Evolutionary conservation across 2,329 filamentous ascomycete genomes (phyloP).

Genomic region (Alternaria rosae): DNA sequence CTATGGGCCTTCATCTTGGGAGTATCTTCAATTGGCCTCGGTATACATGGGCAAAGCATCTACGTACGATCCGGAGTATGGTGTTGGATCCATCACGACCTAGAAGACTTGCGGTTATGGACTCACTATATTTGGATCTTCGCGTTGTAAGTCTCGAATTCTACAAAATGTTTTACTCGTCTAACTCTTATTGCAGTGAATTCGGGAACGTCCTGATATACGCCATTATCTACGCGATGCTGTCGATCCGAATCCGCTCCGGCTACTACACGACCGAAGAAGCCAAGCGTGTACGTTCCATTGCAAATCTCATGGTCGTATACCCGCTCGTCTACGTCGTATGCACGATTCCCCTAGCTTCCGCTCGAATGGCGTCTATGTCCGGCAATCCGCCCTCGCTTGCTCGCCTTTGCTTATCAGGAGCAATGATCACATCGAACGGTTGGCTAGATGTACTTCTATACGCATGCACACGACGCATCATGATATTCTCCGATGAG

Average conservation of each 20-base stretch:
- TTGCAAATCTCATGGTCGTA: constrained; percentile 67
- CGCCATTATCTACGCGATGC: constrained; percentile 51
- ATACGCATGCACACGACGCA: constrained; percentile 65
- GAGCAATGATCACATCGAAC: constrained; percentile 65
- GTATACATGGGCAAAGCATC: constrained; percentile 54
- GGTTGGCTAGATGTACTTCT: constrained; percentile 66
- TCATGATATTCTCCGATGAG: constrained; percentile 62
- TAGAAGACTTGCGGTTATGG: constrained; percentile 63
- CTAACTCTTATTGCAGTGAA: constrained; percentile 40
- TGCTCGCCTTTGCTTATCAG: constrained; percentile 60
- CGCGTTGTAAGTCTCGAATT: constrained; percentile 43
- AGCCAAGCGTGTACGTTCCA: constrained; percentile 48
- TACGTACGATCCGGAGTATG: constrained; percentile 73
- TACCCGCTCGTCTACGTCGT: constrained; percentile 74
- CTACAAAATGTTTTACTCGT: background rate
- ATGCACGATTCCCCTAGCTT: constrained; percentile 72
- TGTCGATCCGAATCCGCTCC: constrained; percentile 48
- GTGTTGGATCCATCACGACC: constrained; percentile 69
- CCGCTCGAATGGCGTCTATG: constrained; percentile 70
- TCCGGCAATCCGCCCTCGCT: constrained; percentile 56
- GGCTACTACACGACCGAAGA: constrained; percentile 47
- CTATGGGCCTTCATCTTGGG: constrained; percentile 68
- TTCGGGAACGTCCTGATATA: constrained; percentile 63
- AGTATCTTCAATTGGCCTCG: constrained; percentile 62
- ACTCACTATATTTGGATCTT: constrained; percentile 74